Conservation (phyloP, 768 basidiomycete species). For the Suillus ampliporus region DNA sequence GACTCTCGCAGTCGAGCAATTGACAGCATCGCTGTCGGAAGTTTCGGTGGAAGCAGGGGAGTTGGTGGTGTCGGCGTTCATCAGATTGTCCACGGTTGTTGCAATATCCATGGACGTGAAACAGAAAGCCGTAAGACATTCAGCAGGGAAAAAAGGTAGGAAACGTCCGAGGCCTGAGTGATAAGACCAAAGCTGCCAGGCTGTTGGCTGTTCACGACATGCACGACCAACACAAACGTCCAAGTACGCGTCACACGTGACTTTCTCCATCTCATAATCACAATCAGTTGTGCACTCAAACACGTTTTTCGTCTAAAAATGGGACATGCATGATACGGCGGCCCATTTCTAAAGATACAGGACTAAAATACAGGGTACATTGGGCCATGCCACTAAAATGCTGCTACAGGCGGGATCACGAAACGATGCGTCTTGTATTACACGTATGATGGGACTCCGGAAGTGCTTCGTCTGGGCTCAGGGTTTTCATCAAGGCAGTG, state of each 20-base stretch:
- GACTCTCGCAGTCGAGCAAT: constrained; percentile 49
- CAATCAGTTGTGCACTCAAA: background rate
- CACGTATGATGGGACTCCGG: background rate
- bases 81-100: constrained; percentile 5
- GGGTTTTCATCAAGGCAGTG: background rate
- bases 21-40: constrained; percentile 49
- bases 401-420: constrained; percentile 4
- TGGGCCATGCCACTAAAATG: constrained; percentile 3
- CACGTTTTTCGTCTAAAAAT: constrained; percentile 2
- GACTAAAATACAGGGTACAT: constrained; percentile 6
- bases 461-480: background rate
- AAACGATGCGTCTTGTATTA: background rate
- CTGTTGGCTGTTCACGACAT: constrained; percentile 11
- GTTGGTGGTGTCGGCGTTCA: constrained; percentile 24
- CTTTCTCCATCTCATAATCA: constrained; percentile 2
- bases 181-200: constrained; percentile 7
- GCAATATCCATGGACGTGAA: constrained; percentile 9
- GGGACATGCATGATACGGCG: background rate
- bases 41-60: constrained; percentile 36
- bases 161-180: background rate
- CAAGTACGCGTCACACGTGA: constrained; percentile 40
- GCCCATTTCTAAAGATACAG: constrained; percentile 1
- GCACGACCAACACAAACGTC: constrained; percentile 23
- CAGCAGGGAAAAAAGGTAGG: background rate
- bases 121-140: constrained; percentile 1